Evolutionary conservation across 2,329 filamentous ascomycete genomes (phyloP).

Genomic region (Capronia epimyces): DNA sequence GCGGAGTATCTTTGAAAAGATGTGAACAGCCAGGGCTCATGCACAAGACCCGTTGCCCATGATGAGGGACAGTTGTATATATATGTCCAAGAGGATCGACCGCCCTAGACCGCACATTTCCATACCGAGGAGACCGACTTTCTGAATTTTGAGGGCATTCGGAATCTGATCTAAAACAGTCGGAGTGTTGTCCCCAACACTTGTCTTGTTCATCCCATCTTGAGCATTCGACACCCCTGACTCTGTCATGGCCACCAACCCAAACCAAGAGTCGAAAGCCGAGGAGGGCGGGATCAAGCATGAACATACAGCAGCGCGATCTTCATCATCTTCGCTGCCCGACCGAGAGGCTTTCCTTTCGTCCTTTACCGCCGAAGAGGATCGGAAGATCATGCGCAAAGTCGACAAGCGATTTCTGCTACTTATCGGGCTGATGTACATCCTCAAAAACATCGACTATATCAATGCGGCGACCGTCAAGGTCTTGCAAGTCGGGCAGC

Average conservation of each 20-base stretch:
- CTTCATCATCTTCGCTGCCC: conserved; percentile 2
- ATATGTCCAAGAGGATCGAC: too few species aligned
- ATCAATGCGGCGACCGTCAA: conserved; percentile 41
- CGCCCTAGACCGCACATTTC: too few species aligned
- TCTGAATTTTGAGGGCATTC: too few species aligned
- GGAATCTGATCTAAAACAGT: too few species aligned
- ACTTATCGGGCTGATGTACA: conserved; percentile 59
- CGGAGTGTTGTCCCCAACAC: too few species aligned
- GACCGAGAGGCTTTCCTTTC: conserved; percentile 33
- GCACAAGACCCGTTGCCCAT: too few species aligned
- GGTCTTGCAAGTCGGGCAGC: conserved; percentile 40
- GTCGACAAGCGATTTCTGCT: conserved; percentile 63
- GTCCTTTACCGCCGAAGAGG: conserved; percentile 39
- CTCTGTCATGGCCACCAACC: not conserved
- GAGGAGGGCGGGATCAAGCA: conserved; percentile 1
- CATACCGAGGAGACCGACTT: too few species aligned
- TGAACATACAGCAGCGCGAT: conserved; percentile 3
- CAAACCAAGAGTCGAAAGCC: conserved; percentile 1
- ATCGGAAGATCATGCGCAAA: conserved; percentile 38
- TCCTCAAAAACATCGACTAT: conserved; percentile 49
- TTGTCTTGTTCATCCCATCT: not conserved
- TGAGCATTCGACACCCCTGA: not conserved
- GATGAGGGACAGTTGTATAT: too few species aligned
- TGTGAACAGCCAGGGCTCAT: too few species aligned
- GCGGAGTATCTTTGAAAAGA: too few species aligned